Conservation (phyloP, 2,329 filamentous ascomycete genomes). For the Chaetomiaceae sp. region DNA sequence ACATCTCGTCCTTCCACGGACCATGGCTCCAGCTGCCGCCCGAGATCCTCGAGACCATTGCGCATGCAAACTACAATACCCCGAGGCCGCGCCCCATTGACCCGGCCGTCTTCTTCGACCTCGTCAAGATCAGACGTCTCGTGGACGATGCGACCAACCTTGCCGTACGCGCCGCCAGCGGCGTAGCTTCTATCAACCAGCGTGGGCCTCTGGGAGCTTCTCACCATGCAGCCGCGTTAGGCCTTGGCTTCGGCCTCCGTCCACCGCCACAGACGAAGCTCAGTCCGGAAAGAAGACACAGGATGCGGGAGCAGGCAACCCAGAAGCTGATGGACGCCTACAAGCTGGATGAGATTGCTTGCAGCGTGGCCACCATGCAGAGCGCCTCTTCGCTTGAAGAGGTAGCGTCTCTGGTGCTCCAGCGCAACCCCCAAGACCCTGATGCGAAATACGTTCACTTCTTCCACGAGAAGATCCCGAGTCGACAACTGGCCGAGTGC, state of each 20-base stretch:
- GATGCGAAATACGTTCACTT: conserved; percentile 89
- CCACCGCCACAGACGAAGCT: conserved; percentile 58
- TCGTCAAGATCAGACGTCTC: conserved; percentile 74
- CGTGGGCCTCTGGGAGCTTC: conserved; percentile 48
- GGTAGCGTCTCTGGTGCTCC: conserved; percentile 67
- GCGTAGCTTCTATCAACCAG: conserved; percentile 61
- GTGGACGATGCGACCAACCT: conserved; percentile 78
- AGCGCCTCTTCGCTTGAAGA: conserved; percentile 72
- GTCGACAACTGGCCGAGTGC: conserved; percentile 65
- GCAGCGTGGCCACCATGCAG: conserved; percentile 80
- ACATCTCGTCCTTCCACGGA: conserved; percentile 79
- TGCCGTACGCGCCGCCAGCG: conserved; percentile 71
- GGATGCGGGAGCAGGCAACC: conserved; percentile 76
- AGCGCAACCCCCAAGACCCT: conserved; percentile 60
- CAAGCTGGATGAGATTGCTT: conserved; percentile 75
- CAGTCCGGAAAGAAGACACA: conserved; percentile 70
- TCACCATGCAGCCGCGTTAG: conserved; percentile 37
- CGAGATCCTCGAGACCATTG: conserved; percentile 73
- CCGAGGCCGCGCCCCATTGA: conserved; percentile 73
- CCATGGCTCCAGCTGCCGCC: conserved; percentile 77
- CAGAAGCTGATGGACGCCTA: conserved; percentile 75
- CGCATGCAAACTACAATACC: conserved; percentile 74
- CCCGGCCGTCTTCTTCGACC: conserved; percentile 75
- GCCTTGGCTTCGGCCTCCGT: conserved; percentile 49
- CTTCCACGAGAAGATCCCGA: conserved; percentile 86